These are phyloP conservation scores for Saccharomyces jurei DNA, from an alignment of 805 yeast genomes.

Conservation along the genomic window DNA sequence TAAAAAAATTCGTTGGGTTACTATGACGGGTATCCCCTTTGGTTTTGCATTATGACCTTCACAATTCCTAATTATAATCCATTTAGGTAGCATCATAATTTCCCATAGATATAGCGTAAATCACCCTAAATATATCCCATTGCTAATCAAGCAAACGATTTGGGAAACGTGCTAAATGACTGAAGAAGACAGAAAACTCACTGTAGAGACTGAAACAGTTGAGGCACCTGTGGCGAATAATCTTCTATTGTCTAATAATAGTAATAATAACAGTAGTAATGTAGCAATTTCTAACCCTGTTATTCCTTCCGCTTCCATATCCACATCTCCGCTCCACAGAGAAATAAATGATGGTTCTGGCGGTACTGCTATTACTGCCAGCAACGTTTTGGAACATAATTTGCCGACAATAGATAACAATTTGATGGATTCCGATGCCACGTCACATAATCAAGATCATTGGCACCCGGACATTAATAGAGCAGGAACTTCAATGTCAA, in stretches of 20 bases:
- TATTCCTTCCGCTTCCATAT: conserved; percentile 10
- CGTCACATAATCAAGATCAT: neutral
- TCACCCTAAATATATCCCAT: neutral
- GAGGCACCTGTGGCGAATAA: conserved; percentile 34
- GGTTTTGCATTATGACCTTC: neutral
- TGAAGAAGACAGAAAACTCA: conserved; percentile 33
- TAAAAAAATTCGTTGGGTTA: neutral
- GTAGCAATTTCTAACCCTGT: neutral
- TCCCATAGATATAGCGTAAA: neutral
- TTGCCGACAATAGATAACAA: neutral
- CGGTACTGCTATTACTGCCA: neutral
- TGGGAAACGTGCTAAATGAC: conserved; percentile 6
- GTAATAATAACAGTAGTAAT: conserved; percentile 9
- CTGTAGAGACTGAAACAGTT: conserved; percentile 58
- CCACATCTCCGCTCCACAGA: conserved; percentile 2
- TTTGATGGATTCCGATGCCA: neutral
- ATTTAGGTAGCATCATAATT: neutral
- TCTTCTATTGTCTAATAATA: conserved; percentile 24
- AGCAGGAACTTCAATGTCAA: neutral
- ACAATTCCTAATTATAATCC: neutral
- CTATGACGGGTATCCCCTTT: neutral
- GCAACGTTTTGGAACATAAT: neutral
- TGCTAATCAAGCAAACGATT: neutral
- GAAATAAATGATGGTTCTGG: neutral
- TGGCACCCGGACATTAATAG: neutral